phyloP scores from a whole-genome alignment of 208 protist genomes.

The Acanthamoeba healyi region DNA sequence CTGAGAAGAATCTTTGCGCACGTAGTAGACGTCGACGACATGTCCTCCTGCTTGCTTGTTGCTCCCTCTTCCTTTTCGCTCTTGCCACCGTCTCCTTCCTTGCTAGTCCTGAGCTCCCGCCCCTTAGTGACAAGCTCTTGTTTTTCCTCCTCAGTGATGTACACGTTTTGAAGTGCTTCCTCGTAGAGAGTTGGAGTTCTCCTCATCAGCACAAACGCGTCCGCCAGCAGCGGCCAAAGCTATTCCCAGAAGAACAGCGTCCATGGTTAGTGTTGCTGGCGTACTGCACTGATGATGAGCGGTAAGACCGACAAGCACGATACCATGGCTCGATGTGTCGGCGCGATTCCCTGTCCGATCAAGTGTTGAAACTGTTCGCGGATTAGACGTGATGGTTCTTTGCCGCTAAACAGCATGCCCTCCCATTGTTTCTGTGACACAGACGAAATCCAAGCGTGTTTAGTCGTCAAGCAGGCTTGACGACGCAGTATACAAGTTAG shows the following conservation, averaged over 20 bases:
- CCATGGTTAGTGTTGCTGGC: too few relatives aligned
- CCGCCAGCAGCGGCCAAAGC: constrained; percentile 16
- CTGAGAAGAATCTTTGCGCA: not conserved
- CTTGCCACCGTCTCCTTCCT: not conserved
- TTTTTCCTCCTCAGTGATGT: constrained; percentile 1
- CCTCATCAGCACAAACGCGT: not conserved
- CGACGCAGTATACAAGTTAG: too few relatives aligned
- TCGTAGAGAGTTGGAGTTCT: not conserved
- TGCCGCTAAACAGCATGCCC: not conserved
- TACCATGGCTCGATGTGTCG: not conserved
- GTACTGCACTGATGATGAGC: too few relatives aligned
- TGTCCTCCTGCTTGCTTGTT: too few relatives aligned
- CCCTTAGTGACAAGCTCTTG: not conserved
- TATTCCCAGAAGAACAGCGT: too few relatives aligned
- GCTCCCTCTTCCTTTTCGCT: not conserved
- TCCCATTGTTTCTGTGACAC: constrained; percentile 13
- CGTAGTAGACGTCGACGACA: not conserved
- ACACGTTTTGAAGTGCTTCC: constrained; percentile 4
- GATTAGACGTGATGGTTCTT: not conserved
- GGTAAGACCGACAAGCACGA: too few relatives aligned
- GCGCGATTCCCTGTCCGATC: not conserved
- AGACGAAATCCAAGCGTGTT: not conserved
- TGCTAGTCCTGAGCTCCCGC: not conserved
- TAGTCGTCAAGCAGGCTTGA: not conserved
- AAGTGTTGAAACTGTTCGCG: not conserved